Evolutionary conservation across 306 rosid genomes (phyloP), one percentile per base, ranked within the genome.

Genomic region (Trichosanthes truncata): DNA sequence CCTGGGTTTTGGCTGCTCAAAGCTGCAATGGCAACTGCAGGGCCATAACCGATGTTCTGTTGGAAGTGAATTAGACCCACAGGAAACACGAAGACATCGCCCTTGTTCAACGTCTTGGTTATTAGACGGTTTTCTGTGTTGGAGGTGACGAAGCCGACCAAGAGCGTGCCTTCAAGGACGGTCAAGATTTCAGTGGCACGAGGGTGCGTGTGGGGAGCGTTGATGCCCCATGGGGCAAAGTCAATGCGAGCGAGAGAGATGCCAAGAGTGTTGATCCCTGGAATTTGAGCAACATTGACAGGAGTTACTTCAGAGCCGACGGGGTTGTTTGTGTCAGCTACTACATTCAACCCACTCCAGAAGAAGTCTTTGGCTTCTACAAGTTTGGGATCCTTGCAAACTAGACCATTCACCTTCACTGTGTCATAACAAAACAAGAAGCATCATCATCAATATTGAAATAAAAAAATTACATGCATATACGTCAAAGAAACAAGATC

Each of bases 1-100:
- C 87, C 89, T 0, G 87, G 86, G 69, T 84, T 87, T 53, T 87
- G 87, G 76, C 87, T 84, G 74, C 80, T 86, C 10, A 86, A 53
- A 72, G 85, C 82, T 33, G 87, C 74, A 60, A 86, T 43, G 23
- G 89, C 89, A 0, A 69, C 57, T 0, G 87, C 87, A 11, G 71
- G 74, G 18, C 51, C 31, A 10, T 73, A 20, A 0, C 62, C 83
- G 6, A 76, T 9, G 29, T 84, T 86, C 38, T 61, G 52, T 73
- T 86, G 89, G 65, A 59, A 86, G 66, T 86, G 85, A 18, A 81
- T 18, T 12, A 83, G 87, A 7, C 87, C 89, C 3, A 66, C 21
- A 5, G 87, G 87, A 77, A 86, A 86, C 6, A 86, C 84, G 29
- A 81, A 86, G n/a, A 69, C 85, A 9, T 86, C 85, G 1, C 87